These are phyloP conservation scores for Stentor roeselii DNA, from an alignment of 73 alveolate genomes.

Conservation along the genomic window DNA sequence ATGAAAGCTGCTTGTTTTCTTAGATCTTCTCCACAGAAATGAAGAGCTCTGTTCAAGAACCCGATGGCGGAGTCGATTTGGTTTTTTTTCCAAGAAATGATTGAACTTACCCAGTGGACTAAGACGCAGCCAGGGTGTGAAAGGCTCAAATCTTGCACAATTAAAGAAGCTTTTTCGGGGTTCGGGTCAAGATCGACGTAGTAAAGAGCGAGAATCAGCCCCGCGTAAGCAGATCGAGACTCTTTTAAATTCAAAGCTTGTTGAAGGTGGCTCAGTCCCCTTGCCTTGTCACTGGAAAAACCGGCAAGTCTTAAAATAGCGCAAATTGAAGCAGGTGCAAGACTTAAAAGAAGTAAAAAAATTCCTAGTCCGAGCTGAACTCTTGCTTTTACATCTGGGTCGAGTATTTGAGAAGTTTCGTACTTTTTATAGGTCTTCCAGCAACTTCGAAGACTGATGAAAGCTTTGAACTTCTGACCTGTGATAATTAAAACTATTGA, in stretches of 20 bases:
- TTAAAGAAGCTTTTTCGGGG: not conserved
- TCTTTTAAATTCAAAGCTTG: too few species aligned
- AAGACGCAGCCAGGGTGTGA: not conserved
- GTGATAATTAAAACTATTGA: not conserved
- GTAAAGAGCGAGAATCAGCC: not conserved
- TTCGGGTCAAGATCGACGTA: not conserved
- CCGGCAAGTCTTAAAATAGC: not conserved
- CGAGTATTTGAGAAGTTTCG: not conserved
- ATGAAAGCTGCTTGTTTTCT: not conserved
- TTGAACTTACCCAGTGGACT: not conserved
- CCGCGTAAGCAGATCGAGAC: not conserved
- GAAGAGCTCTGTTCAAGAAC: not conserved
- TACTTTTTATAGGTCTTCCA: not conserved
- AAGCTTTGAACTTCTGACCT: not conserved
- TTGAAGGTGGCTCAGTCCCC: not conserved
- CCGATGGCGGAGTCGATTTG: not conserved
- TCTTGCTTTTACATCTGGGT: not conserved
- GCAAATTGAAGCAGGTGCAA: not conserved
- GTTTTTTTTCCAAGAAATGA: not conserved
- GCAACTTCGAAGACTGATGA: not conserved
- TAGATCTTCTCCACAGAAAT: not conserved
- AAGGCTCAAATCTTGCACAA: not conserved
- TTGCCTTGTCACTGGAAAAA: not conserved
- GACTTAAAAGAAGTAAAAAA: not conserved
- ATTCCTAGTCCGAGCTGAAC: not conserved